Conservation (phyloP, 768 basidiomycete genomes). For the Lactarius hengduanensis region DNA sequence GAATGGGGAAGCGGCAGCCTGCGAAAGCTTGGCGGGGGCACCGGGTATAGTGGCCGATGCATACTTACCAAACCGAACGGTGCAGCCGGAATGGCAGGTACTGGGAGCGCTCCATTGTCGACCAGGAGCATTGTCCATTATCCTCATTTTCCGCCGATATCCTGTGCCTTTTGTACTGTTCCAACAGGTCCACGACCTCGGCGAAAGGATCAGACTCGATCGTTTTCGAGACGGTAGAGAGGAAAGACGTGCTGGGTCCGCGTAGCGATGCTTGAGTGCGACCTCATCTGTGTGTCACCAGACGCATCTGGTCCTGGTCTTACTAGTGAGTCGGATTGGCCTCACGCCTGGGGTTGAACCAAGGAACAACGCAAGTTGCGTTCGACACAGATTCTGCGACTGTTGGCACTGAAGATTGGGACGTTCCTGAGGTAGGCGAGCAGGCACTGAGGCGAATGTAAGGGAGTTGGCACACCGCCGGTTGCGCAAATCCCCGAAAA, state of each 20-base stretch:
- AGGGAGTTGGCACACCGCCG: conserved; percentile 36
- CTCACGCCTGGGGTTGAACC: conserved; percentile 14
- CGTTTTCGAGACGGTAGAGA: conserved; percentile 54
- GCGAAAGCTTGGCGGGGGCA: conserved; percentile 41
- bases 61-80: not conserved
- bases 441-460: conserved; percentile 39
- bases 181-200: conserved; percentile 53
- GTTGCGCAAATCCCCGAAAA: conserved; percentile 53
- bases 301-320: conserved; percentile 18
- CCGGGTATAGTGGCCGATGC: conserved; percentile 35
- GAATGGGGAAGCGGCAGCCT: conserved; percentile 35
- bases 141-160: conserved; percentile 54
- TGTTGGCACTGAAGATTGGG: conserved; percentile 13
- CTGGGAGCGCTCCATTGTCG: not conserved
- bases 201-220: conserved; percentile 67
- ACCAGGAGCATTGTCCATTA: conserved; percentile 36
- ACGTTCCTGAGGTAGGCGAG: conserved; percentile 28
- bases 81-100: conserved; percentile 2
- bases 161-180: conserved; percentile 60
- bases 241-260: conserved; percentile 66
- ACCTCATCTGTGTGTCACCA: conserved; percentile 10
- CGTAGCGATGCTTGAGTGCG: conserved; percentile 64
- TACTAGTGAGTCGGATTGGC: conserved; percentile 13
- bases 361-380: conserved; percentile 27
- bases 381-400: conserved; percentile 29